Base-by-base conservation (phyloP, 1,139 yeast genomes). In the Taphrina flavorubra region DNA sequence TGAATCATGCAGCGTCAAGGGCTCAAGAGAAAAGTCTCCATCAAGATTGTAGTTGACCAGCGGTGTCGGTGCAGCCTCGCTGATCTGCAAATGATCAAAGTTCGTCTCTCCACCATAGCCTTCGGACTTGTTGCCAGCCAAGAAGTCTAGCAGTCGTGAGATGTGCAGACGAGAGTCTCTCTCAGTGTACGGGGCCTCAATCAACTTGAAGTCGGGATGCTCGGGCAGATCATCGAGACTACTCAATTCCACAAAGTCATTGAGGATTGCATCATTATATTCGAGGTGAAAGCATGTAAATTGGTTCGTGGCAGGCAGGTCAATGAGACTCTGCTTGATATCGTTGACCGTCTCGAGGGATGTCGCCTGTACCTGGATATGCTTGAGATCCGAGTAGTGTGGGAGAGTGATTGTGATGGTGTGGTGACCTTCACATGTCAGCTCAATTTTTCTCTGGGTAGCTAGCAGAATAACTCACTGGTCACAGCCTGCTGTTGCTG, bases 261-360 rank as follows among this genome's bases (percentile, higher is more conserved):
- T 77, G 31, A 86, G 74, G 64, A 78, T 74, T 53, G 76, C 70
- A 18, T 81, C 83, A n/a, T 80, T 77, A 68, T 77, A 76, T 65
- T 74, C 76, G 40, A 90, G 79, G 7, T 82, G 79, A 75, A 86
- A 90, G 74, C 86, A 84, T 49, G 95, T 87, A 74, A 84, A 82
- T 70, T 85, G 87, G 73, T 83, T 83, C 56, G 87, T 83, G 40
- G 81, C 81, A 14, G 88, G 85, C 46, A 85, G 77, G 37, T 85
- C 80, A 40, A 83, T 79, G 69, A 90, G 79, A 34, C 88, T 82
- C 75, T 85, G 86, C 73, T 81, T 83, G 69, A 90, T 81, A 71
- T 88, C 91, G 65, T 83, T 80, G 70, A 89, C 75, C 39, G 86
- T 78, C 73, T 87, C 90, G 44, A 78, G 72, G n/a, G 74, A 56